Base-by-base conservation (phyloP, 768 basidiomycete species). In the Lyophyllum semitale region DNA sequence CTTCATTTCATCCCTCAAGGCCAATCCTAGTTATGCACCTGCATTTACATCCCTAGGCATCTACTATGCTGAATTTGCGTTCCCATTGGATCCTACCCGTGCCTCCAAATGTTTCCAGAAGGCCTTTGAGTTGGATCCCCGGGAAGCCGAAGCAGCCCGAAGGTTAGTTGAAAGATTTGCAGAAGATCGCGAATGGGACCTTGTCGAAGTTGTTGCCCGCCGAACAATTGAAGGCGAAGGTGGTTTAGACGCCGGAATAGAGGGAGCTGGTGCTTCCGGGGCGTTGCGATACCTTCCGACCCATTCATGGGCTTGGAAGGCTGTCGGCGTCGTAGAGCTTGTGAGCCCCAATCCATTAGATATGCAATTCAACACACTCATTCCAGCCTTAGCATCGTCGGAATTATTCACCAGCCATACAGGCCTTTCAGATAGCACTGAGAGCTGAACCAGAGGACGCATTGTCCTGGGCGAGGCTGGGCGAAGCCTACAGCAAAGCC, bases 241-340 rank as follows among this genome's bases (percentile, higher is more conserved):
- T 27, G 93, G 91, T 8, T 64, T 87, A 23, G 80, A 84, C 59
- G 84, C 82, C 22, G 87, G 79, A 12, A 72, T 82, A 46, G 78
- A 73, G 59, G 71, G 62, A 50, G 66, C 63, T 11, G 66, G 65
- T 25, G 51, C 65, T 5, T 74, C 71, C 22, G 71, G 71, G 3
- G 73, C 76, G 8, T 79, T 80, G 45, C 75, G 82, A 61, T 87
- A 87, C 66, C 75, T 84, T 40, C 88, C 91, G 0, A 85, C 84
- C 33, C 95, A 96, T 63, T 82, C 88, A 8, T 99, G 97, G 97
- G 97, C 97, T 3, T 99, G 96, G 95, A 98, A 97, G 71, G 95
- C 95, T 20, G 72, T 93, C 32, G 97, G 94, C 1, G 84, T 93
- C 0, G 95, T 95, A 1, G 94, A 95, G 68, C 73, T 95, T 73